These are phyloP conservation scores for Ganoderma leucocontextum DNA, from an alignment of 1,284 basidiomycete genomes.

Conservation along the genomic window DNA sequence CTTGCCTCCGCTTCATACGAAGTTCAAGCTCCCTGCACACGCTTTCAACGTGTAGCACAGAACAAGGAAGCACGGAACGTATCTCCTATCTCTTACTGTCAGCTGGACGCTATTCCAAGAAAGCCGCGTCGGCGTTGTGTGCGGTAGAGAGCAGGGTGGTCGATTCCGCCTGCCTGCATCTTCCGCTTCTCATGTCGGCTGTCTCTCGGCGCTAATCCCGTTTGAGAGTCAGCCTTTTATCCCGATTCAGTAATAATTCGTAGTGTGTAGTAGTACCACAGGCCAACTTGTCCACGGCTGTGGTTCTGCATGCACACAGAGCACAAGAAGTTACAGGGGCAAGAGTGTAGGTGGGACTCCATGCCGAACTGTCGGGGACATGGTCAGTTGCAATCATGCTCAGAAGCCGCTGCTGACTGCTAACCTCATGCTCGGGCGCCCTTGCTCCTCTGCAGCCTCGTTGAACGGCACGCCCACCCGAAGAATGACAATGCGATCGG, in stretches of 20 bases:
- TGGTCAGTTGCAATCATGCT: background rate
- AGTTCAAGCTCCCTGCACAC: slow-evolving; percentile 22
- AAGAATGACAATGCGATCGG: background rate
- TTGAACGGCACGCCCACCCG: background rate
- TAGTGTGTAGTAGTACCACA: background rate
- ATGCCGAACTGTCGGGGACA: background rate
- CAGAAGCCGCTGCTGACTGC: background rate
- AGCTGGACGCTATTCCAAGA: slow-evolving; percentile 14
- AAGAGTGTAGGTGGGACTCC: background rate
- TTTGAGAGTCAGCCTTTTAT: slow-evolving; percentile 14
- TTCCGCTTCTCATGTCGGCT: slow-evolving; percentile 2
- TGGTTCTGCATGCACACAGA: background rate
- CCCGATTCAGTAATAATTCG: slow-evolving; percentile 7
- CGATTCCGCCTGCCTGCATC: background rate
- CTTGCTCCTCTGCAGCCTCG: background rate
- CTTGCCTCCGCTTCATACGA: slow-evolving; percentile 30
- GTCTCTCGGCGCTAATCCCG: slow-evolving; percentile 17
- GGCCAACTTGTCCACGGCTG: background rate
- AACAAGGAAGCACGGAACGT: slow-evolving; percentile 17
- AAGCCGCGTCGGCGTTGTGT: slow-evolving; percentile 11
- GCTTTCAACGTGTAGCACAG: slow-evolving; percentile 31
- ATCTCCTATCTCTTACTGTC: slow-evolving; percentile 22
- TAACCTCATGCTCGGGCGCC: background rate
- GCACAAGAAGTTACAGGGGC: no score
- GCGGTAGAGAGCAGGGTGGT: slow-evolving; percentile 13